Evolutionary conservation across 2,329 filamentous ascomycete species (phyloP).

Genomic region (Ophiosphaerella herpotricha): DNA sequence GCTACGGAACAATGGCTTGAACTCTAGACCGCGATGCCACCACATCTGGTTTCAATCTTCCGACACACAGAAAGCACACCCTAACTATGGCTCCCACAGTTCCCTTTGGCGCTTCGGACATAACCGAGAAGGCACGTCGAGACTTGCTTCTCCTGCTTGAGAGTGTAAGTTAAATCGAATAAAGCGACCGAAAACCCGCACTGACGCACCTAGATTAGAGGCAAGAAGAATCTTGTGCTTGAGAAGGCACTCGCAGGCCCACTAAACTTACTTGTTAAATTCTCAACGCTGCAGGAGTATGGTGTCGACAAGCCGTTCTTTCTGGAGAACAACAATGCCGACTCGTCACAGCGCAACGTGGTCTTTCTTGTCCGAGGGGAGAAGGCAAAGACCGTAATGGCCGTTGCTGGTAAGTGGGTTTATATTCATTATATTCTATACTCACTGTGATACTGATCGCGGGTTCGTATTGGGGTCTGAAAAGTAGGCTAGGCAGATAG

Average conservation of each 20-base stretch:
- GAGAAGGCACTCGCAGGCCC: slow-evolving; percentile 89
- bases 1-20: slow-evolving; percentile 6
- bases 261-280: slow-evolving; percentile 89
- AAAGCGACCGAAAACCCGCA: slow-evolving; percentile 27
- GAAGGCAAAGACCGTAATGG: slow-evolving; percentile 79
- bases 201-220: slow-evolving; percentile 73
- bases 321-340: slow-evolving; percentile 92
- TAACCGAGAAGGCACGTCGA: slow-evolving; percentile 81
- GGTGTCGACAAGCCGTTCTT: slow-evolving; percentile 98
- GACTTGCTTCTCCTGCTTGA: slow-evolving; percentile 90
- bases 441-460: background rate
- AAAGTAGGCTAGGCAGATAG: slow-evolving; percentile 65
- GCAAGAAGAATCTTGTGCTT: slow-evolving; percentile 97
- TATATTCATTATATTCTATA: slow-evolving; percentile 7
- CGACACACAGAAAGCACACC: background rate
- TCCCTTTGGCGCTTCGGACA: slow-evolving; percentile 74
- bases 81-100: slow-evolving; percentile 67
- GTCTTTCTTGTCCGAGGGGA: slow-evolving; percentile 92
- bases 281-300: slow-evolving; percentile 93
- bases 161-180: slow-evolving; percentile 73
- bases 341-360: slow-evolving; percentile 92
- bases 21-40: slow-evolving; percentile 8
- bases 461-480: slow-evolving; percentile 49
- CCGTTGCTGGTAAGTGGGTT: slow-evolving; percentile 77
- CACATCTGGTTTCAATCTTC: slow-evolving; percentile 6